These are phyloP conservation scores for Coriaria nepalensis DNA, from an alignment of 306 rosid species.

Conservation along the genomic window DNA sequence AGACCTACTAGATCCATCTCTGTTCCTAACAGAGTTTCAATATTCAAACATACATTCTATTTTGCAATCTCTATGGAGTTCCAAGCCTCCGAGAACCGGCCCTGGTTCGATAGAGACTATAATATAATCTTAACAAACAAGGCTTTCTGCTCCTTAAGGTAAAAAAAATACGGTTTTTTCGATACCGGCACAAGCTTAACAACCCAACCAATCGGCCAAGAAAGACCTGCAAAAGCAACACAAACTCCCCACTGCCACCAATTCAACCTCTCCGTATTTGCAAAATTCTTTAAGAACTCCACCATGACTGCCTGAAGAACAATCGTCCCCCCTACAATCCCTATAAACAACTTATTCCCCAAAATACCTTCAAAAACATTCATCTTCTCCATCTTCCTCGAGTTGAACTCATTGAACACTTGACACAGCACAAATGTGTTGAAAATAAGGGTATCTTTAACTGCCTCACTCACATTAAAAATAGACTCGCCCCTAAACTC, in stretches of 20 bases:
- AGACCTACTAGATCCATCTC: too few relatives aligned
- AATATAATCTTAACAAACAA: too few relatives aligned
- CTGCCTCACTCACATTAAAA: slow-evolving; percentile 32
- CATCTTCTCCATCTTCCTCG: slow-evolving; percentile 66
- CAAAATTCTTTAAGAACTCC: slow-evolving; percentile 72
- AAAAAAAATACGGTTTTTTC: slow-evolving; percentile 27
- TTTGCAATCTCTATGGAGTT: too few relatives aligned
- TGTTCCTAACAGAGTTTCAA: too few relatives aligned
- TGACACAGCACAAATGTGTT: slow-evolving; percentile 78
- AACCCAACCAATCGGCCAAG: slow-evolving; percentile 77
- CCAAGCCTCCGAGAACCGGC: too few relatives aligned
- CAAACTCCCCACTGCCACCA: slow-evolving; percentile 57
- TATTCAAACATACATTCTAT: too few relatives aligned
- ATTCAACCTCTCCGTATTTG: slow-evolving; percentile 52
- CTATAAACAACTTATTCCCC: slow-evolving; percentile 48
- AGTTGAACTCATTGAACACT: slow-evolving; percentile 78
- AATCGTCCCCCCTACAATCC: slow-evolving; percentile 57
- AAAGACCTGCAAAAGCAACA: slow-evolving; percentile 36
- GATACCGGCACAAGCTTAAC: slow-evolving; percentile 55
- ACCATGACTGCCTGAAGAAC: slow-evolving; percentile 78
- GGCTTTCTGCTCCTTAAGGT: slow-evolving; percentile 6
- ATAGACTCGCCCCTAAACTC: slow-evolving; percentile 61
- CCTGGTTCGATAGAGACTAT: too few relatives aligned
- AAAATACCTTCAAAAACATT: slow-evolving; percentile 64
- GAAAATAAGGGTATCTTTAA: slow-evolving; percentile 68